Base-by-base conservation (phyloP, 768 basidiomycete species). In the Suillus bovinus region DNA sequence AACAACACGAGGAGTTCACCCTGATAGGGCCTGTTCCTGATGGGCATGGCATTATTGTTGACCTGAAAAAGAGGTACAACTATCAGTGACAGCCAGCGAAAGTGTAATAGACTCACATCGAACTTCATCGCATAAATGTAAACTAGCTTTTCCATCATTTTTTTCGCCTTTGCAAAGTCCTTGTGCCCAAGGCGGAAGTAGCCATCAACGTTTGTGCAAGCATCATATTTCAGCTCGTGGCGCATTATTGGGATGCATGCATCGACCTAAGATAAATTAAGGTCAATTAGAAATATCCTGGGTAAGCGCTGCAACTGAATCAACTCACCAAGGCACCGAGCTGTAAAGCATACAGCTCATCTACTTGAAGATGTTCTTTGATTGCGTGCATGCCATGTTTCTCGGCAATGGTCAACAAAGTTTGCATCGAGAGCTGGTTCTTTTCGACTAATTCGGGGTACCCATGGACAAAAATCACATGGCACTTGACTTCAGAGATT, bases 301-400 rank as follows among this genome's bases (percentile, higher is more conserved):
- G n/a, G 44, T 46, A 46, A 46, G 44, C 5, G 13, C 44, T 46
- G 44, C 44, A 46, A 46, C 44, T 46, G 44, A 46, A 46, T 46
- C 44, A 46, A 46, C 44, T 46, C 44, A 46, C 44, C 44, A 46
- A 46, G 44, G 44, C 44, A 46, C 44, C 1, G 44, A 46, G 44
- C 44, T 46, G 44, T 46, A 22, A 46, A 46, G 44, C 44, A 46
- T 46, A 46, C 44, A 46, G 44, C 44, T 24, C 44, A 46, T 46
- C 44, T 22, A 22, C 44, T 46, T 46, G 44, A 46, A 46, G 44
- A 46, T 1, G 13, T 46, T 46, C 44, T 46, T 46, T 46, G 44
- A 46, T 46, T 46, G 44, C 22, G 5, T 46, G 10, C 22, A 44
- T 10, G 4, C 44, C 22, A 46, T 5, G 2, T 44, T 44, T n/a